phyloP scores from a whole-genome alignment of 2,329 filamentous ascomycete species.

The Alternaria ventricosa region DNA sequence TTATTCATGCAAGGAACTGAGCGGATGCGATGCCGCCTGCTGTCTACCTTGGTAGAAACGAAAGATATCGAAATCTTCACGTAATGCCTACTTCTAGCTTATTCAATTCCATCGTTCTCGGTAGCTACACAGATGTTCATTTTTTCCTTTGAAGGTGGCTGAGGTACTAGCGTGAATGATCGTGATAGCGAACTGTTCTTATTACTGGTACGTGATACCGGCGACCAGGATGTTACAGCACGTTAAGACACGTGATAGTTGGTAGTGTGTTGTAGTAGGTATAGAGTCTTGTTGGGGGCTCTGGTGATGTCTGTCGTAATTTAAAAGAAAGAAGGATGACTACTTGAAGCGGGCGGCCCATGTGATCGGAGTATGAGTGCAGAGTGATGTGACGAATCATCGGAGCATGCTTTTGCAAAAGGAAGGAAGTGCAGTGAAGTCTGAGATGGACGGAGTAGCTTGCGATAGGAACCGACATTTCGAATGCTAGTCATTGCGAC shows the following conservation, averaged over 20 bases:
- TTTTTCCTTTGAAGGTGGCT: background rate
- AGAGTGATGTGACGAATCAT: background rate
- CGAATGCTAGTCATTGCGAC: background rate
- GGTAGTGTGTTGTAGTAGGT: background rate
- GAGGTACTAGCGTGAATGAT: background rate
- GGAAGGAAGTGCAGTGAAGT: background rate
- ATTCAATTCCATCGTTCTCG: background rate
- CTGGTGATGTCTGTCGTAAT: background rate
- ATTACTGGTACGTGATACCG: background rate
- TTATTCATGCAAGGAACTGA: background rate
- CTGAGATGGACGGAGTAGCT: background rate
- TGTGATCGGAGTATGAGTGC: background rate
- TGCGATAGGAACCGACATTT: background rate
- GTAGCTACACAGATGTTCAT: background rate
- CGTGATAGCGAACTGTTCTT: background rate
- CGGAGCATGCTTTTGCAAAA: background rate
- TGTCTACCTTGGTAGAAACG: background rate
- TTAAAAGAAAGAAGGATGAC: background rate
- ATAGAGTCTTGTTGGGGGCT: background rate
- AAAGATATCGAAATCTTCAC: background rate
- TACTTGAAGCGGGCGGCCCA: background rate
- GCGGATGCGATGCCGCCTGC: background rate
- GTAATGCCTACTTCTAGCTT: background rate
- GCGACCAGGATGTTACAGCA: background rate
- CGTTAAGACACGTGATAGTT: background rate